Conservation (phyloP, 164 flowering plant genomes). For the Liriodendron chinense region DNA sequence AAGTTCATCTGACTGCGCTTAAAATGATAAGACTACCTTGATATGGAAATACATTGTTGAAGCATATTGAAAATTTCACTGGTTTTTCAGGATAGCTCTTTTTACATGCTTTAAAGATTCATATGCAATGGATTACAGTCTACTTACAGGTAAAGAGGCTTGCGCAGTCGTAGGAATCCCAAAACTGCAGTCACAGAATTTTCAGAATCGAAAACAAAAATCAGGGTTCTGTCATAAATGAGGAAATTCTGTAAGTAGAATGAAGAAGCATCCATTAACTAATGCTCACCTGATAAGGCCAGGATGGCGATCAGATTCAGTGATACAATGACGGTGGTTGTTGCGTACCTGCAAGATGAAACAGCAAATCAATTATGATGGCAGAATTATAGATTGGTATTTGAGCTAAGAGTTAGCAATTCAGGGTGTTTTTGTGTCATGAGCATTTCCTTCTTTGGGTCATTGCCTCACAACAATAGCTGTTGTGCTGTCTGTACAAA, state of each 20-base stretch:
- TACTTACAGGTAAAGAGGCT: constrained; percentile 46
- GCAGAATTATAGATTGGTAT: not conserved
- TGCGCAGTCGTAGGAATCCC: constrained; percentile 39
- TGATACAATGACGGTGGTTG: constrained; percentile 40
- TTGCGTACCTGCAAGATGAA: constrained; percentile 46
- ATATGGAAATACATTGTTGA: no score
- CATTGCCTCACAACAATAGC: not conserved
- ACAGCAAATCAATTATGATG: not conserved
- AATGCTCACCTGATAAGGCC: constrained; percentile 50
- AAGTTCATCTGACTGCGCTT: no score
- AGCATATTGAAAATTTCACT: not conserved
- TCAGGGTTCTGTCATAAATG: not conserved
- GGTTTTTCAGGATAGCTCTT: not conserved
- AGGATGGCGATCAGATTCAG: constrained; percentile 46
- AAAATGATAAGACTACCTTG: no score
- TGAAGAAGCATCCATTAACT: not conserved
- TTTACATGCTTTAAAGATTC: not conserved
- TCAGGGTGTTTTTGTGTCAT: no score
- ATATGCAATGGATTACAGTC: not conserved
- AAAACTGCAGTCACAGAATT: constrained; percentile 39
- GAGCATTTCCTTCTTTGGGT: not conserved
- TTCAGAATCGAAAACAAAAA: constrained; percentile 3
- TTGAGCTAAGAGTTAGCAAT: not conserved
- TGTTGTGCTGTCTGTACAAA: no score
- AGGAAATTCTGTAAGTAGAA: not conserved